Percentiles rank a stretch among this genome's conserved stretches.
phyloP scores from a whole-genome alignment of 352 stramenopile genomes.

The Phytophthora megakarya region DNA sequence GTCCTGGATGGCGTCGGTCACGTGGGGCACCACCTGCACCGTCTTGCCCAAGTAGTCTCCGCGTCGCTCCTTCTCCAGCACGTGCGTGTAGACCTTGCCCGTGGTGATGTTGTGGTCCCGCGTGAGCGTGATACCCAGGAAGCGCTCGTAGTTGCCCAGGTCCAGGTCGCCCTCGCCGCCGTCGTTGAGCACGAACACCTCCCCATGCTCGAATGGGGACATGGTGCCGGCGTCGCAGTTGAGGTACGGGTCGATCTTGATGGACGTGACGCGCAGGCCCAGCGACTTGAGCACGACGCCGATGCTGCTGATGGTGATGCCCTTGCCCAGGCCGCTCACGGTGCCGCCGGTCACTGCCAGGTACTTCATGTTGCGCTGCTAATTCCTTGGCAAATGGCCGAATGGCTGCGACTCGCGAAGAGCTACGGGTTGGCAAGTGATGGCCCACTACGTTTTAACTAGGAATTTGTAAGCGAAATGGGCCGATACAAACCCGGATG shows the following conservation, averaged over 20 bases:
- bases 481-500: neutral
- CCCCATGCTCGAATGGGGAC: constrained; percentile 96
- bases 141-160: constrained; percentile 99
- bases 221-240: constrained; percentile 99
- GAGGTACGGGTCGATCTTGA: constrained; percentile 99
- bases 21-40: constrained; percentile 98
- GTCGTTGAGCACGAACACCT: constrained; percentile 98
- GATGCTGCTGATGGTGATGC: constrained; percentile 98
- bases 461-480: constrained; percentile 29
- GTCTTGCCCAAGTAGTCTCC: constrained; percentile 99
- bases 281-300: constrained; percentile 97
- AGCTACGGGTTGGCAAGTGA: constrained; percentile 22
- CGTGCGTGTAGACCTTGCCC: constrained; percentile 97
- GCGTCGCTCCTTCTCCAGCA: constrained; percentile 95
- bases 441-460: neutral
- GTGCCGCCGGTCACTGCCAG: constrained; percentile 98
- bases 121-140: constrained; percentile 95
- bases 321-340: constrained; percentile 98
- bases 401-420: constrained; percentile 30
- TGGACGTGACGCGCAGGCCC: constrained; percentile 94
- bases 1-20: constrained; percentile 94
- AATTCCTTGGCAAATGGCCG: constrained; percentile 30
- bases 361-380: constrained; percentile 93
- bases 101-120: constrained; percentile 99
- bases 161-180: constrained; percentile 97